These are phyloP conservation scores for Lodderomyces beijingensis DNA, from an alignment of 1,139 yeast genomes.

Conservation along the genomic window DNA sequence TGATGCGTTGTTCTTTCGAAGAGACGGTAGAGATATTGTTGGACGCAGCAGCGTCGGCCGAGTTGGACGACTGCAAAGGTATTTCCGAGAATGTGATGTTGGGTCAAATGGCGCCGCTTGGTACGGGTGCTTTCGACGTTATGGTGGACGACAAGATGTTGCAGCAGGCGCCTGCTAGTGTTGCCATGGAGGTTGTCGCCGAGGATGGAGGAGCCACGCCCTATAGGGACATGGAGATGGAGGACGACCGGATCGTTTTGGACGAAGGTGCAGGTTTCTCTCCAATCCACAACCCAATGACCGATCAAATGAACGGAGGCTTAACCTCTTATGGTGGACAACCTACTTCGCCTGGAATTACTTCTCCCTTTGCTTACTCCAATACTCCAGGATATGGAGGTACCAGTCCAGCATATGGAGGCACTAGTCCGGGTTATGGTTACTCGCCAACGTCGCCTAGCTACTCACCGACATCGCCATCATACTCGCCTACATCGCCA, in stretches of 20 bases:
- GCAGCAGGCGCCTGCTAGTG: slow-evolving; percentile 58
- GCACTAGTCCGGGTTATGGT: slow-evolving; percentile 61
- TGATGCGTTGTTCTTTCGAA: slow-evolving; percentile 99
- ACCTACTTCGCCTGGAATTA: slow-evolving; percentile 50
- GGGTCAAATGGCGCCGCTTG: slow-evolving; percentile 98
- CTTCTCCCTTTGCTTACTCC: slow-evolving; percentile 58
- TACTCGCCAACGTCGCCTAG: slow-evolving; percentile 61
- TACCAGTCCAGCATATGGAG: slow-evolving; percentile 56
- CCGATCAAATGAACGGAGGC: slow-evolving; percentile 82
- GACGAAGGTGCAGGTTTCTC: slow-evolving; percentile 91
- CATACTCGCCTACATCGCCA: slow-evolving; percentile 68
- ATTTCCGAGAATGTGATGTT: slow-evolving; percentile 96
- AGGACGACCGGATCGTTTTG: slow-evolving; percentile 68
- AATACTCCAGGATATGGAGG: slow-evolving; percentile 55
- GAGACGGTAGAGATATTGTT: slow-evolving; percentile 96
- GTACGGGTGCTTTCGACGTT: slow-evolving; percentile 97
- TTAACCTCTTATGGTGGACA: slow-evolving; percentile 86
- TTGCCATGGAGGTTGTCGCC: slow-evolving; percentile 34
- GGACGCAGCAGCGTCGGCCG: slow-evolving; percentile 98
- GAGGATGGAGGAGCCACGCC: slow-evolving; percentile 93
- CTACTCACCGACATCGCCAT: slow-evolving; percentile 71
- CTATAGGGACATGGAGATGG: slow-evolving; percentile 76
- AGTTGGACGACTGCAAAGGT: slow-evolving; percentile 96
- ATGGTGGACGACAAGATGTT: slow-evolving; percentile 90
- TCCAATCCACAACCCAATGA: slow-evolving; percentile 82